Conservation (phyloP, 129 eudicot species). For the Escallonia rubra region DNA sequence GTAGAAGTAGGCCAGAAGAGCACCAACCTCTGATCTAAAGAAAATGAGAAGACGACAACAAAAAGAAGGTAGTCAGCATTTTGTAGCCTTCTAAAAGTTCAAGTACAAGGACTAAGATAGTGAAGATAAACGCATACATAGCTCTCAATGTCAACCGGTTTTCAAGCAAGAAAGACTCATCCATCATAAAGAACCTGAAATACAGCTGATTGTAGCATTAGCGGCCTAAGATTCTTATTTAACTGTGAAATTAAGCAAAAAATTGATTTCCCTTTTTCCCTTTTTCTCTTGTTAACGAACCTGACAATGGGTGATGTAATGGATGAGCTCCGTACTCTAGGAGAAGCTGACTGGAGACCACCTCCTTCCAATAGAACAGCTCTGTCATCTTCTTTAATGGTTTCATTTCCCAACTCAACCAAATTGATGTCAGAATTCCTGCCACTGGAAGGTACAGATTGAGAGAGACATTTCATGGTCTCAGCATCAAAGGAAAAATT, state of each 20-base stretch:
- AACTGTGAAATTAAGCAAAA: neutral
- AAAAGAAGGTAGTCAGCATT: neutral
- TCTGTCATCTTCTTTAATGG: slow-evolving; percentile 72
- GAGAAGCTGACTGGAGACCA: slow-evolving; percentile 55
- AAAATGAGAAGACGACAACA: neutral
- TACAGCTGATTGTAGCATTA: neutral
- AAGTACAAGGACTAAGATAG: neutral
- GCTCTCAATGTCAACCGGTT: slow-evolving; percentile 80
- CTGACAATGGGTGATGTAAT: slow-evolving; percentile 50
- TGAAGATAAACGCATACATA: slow-evolving; percentile 39
- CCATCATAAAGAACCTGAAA: slow-evolving; percentile 67
- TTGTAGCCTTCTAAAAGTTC: neutral
- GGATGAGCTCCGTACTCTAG: slow-evolving; percentile 51
- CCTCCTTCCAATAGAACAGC: slow-evolving; percentile 79
- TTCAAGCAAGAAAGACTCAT: slow-evolving; percentile 74
- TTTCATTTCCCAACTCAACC: slow-evolving; percentile 50
- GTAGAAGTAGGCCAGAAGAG: slow-evolving; percentile 59
- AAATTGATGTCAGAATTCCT: slow-evolving; percentile 66
- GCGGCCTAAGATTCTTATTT: neutral
- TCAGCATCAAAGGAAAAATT: neutral
- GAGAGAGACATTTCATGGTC: neutral
- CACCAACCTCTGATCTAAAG: slow-evolving; percentile 66
- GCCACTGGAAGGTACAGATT: slow-evolving; percentile 24
- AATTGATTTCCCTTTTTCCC: neutral
- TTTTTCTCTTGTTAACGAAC: slow-evolving; percentile 15